Evolutionary conservation across 1,284 basidiomycete species (phyloP).

Genomic region (Ceratobasidium papillatum): DNA sequence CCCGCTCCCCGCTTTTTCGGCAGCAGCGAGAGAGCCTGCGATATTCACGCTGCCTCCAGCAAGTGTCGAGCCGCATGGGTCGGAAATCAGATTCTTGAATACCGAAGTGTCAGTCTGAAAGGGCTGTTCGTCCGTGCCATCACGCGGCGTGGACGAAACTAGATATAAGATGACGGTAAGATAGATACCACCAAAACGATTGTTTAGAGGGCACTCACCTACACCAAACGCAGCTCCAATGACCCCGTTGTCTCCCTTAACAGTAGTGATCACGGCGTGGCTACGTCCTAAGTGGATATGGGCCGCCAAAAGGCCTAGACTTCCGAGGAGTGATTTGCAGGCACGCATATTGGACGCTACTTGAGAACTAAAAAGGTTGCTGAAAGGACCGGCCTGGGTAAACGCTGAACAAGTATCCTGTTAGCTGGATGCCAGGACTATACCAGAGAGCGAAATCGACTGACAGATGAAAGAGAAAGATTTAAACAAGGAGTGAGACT

Average conservation of each 20-base stretch:
- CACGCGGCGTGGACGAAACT: slow-evolving; percentile 30
- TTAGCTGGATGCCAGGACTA: not conserved
- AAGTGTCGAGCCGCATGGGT: slow-evolving; percentile 36
- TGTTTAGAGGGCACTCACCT: not conserved
- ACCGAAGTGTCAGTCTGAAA: slow-evolving; percentile 35
- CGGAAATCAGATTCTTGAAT: slow-evolving; percentile 34
- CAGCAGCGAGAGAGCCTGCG: slow-evolving; percentile 22
- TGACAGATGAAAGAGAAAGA: not conserved
- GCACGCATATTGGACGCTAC: slow-evolving; percentile 2
- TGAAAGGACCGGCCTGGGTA: slow-evolving; percentile 10
- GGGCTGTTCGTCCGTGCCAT: slow-evolving; percentile 36
- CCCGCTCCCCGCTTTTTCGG: slow-evolving; percentile 29
- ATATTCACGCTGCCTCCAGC: slow-evolving; percentile 38
- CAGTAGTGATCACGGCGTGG: slow-evolving; percentile 29
- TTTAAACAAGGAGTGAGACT: not conserved
- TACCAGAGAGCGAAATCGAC: not conserved
- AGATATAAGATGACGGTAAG: not conserved
- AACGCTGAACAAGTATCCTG: not conserved
- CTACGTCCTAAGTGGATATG: slow-evolving; percentile 18
- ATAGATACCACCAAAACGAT: not conserved
- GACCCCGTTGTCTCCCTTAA: slow-evolving; percentile 22
- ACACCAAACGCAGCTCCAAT: slow-evolving; percentile 24
- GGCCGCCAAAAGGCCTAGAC: slow-evolving; percentile 5
- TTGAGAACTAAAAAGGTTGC: not conserved
- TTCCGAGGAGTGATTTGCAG: slow-evolving; percentile 7